phyloP scores from a whole-genome alignment of 2,329 filamentous ascomycete genomes.

The Colletotrichum zoysiae region DNA sequence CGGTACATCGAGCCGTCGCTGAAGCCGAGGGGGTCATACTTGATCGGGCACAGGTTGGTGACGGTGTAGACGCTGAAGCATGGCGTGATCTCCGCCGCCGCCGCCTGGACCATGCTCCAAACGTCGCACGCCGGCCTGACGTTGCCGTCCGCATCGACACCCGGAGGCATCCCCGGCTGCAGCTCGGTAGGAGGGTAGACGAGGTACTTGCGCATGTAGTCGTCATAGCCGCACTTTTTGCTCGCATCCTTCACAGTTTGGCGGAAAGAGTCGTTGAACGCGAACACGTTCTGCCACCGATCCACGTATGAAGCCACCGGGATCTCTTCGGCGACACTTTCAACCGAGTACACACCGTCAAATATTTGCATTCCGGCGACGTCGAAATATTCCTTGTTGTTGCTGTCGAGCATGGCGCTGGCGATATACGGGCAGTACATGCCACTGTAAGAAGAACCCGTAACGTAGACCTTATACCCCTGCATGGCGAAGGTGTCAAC shows the following conservation, averaged over 20 bases:
- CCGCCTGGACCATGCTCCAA: slow-evolving; percentile 64
- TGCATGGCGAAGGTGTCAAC: slow-evolving; percentile 77
- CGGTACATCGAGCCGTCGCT: slow-evolving; percentile 74
- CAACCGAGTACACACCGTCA: slow-evolving; percentile 73
- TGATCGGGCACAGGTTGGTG: slow-evolving; percentile 76
- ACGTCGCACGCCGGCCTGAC: slow-evolving; percentile 66
- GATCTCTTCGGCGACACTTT: slow-evolving; percentile 58
- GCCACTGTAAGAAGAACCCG: slow-evolving; percentile 80
- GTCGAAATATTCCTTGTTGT: slow-evolving; percentile 76
- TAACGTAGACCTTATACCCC: slow-evolving; percentile 77
- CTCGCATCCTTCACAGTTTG: slow-evolving; percentile 64
- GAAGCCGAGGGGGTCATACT: slow-evolving; percentile 78
- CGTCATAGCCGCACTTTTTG: slow-evolving; percentile 71
- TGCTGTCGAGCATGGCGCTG: slow-evolving; percentile 76
- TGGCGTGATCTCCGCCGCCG: slow-evolving; percentile 72
- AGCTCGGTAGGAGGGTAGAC: slow-evolving; percentile 75
- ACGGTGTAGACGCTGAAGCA: slow-evolving; percentile 86
- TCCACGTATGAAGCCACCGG: slow-evolving; percentile 71
- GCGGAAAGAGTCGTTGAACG: slow-evolving; percentile 71
- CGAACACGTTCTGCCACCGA: slow-evolving; percentile 70
- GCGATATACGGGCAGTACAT: slow-evolving; percentile 79
- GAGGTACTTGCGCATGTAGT: slow-evolving; percentile 71
- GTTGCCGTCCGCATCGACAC: slow-evolving; percentile 53
- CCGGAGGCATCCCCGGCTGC: slow-evolving; percentile 64
- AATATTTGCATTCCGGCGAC: slow-evolving; percentile 78